phyloP scores from a whole-genome alignment of 345 rosid genomes.

The Triadica sebifera region DNA sequence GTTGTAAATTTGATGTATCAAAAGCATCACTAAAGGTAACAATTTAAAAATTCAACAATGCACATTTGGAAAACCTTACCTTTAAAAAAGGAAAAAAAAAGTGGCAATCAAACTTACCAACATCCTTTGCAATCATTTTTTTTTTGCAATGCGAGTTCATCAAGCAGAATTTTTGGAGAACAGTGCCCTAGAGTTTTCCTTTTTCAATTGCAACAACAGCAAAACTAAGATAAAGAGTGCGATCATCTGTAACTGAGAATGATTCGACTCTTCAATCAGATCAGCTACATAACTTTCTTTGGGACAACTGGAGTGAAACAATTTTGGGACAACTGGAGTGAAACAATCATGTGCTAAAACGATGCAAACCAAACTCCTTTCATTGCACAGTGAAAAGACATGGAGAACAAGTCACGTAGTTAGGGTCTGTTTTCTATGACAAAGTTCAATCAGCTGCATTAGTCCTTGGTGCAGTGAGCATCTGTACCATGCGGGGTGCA shows the following conservation, averaged over 20 bases:
- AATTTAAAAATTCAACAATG: not conserved
- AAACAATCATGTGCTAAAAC: not conserved
- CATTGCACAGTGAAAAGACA: not conserved
- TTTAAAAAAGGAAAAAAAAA: not conserved
- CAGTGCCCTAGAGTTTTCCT: not conserved
- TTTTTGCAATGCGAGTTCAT: not conserved
- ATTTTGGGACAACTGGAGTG: not conserved
- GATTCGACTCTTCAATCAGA: not conserved
- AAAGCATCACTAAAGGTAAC: not conserved
- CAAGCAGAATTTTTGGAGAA: not conserved
- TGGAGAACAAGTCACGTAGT: not conserved
- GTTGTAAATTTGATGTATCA: not conserved
- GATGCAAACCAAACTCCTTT: not conserved
- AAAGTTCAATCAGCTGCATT: not conserved
- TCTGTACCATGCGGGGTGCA: slow-evolving; percentile 82
- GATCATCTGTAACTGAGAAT: not conserved
- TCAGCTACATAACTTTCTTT: too few relatives aligned
- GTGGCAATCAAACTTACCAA: not conserved
- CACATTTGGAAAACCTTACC: not conserved
- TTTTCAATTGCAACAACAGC: not conserved
- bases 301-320: too few relatives aligned
- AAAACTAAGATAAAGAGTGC: not conserved
- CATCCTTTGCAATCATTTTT: not conserved
- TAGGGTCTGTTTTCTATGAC: not conserved
- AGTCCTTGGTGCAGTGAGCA: slow-evolving; percentile 56